phyloP scores from a whole-genome alignment of 2,329 filamentous ascomycete genomes.

The Aureobasidium lini region DNA sequence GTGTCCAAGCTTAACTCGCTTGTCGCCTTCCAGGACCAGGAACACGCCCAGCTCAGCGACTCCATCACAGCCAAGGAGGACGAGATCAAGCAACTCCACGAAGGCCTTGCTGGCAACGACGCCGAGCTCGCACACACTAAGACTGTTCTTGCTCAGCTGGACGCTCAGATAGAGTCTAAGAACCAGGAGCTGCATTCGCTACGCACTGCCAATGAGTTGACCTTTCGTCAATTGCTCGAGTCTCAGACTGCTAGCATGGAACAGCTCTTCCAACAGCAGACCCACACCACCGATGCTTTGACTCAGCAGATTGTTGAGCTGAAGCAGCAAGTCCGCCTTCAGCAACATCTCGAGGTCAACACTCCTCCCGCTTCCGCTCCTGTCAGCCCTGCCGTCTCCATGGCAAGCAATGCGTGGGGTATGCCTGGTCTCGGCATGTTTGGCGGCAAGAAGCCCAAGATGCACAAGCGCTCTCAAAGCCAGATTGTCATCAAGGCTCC shows the following conservation, averaged over 20 bases:
- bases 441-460: not conserved
- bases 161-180: constrained; percentile 6
- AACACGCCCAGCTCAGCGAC: constrained; percentile 3
- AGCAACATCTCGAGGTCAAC: not conserved
- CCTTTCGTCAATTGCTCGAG: constrained; percentile 6
- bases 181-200: constrained; percentile 8
- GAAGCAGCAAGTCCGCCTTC: constrained; percentile 2
- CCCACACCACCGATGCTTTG: constrained; percentile 1
- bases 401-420: not conserved
- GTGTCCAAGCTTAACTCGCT: constrained; percentile 4
- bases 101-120: constrained; percentile 1
- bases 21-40: constrained; percentile 2
- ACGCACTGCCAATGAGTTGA: constrained; percentile 6
- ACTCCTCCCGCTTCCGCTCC: not conserved
- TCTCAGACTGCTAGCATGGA: constrained; percentile 1
- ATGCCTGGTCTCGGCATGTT: constrained; percentile 1
- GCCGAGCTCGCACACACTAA: constrained; percentile 8
- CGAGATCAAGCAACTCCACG: constrained; percentile 1
- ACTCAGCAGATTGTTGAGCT: constrained; percentile 5
- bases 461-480: not conserved
- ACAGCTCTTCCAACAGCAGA: not conserved
- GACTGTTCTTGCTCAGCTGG: constrained; percentile 3
- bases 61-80: not conserved
- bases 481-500: constrained; percentile 3
- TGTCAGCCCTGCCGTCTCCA: not conserved